Evolutionary conservation across 352 stramenopile species (phyloP), one percentile per base, ranked within the genome.

Genomic region (Phytophthora foliorum): DNA sequence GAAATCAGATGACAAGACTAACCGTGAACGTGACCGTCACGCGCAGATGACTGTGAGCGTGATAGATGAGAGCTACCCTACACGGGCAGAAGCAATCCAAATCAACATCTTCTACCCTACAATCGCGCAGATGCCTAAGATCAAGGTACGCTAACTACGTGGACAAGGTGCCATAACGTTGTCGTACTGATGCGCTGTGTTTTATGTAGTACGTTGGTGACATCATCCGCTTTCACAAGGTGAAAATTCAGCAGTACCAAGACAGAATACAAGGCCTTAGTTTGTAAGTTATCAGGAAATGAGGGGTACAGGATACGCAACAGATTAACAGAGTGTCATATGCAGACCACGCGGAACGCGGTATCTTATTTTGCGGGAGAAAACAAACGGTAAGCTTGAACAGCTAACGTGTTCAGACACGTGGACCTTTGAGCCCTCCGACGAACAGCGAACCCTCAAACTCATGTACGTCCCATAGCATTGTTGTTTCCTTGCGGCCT

Each of bases 151-250:
- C 52, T 14, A 41, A 14, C 9, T 61, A 22, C 29, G 21, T 41
- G 5, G 21, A 19, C 2, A 45, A 24, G n/a, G 38, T 9, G 38
- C n/a, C 14, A 5, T n/a, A 9, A 22, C 16, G 24, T 17, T 45
- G 17, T 45, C 38, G 2, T 44, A 22, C 19, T 45, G 38, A 45
- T 45, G 5, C 6, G 9, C 25, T 21, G 17, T 14, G 16, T 24
- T 29, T 21, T 41, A 5, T 36, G 32, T 51, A 94, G 86, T 82
- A 79, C 38, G 80, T 91, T 22, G 87, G 87, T 38, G 87, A 94
- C 50, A 75, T 94, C 39, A 84, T 94, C 59, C 87, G 87, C 6
- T 91, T 94, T 66, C 87, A 94, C 72, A 86, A 88, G 45, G 66
- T 92, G 1, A 69, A 77, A n/a, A 84, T 94, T 39, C 89, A 93